Evolutionary conservation across 805 yeast species (phyloP).

Genomic region (Sugiyamaella americana): DNA sequence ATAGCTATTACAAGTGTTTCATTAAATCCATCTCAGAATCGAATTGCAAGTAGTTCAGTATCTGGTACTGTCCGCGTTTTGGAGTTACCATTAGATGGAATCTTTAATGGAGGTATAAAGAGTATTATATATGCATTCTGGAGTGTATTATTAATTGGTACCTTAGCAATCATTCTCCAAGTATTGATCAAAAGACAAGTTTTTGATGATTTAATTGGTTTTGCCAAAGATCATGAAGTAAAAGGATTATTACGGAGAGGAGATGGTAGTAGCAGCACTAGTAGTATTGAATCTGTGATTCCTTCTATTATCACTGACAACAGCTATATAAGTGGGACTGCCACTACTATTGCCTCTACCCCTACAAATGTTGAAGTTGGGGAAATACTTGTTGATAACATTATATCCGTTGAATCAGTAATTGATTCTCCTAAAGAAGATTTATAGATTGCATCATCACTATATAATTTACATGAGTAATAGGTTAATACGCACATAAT

Average conservation of each 20-base stretch:
- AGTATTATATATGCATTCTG: constrained; percentile 19
- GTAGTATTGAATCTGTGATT: not conserved
- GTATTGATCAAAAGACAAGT: constrained; percentile 23
- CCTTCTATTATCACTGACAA: not conserved
- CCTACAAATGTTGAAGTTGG: not conserved
- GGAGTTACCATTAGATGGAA: constrained; percentile 42
- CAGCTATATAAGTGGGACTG: too few relatives aligned
- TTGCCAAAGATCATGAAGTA: too few relatives aligned
- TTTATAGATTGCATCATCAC: too few relatives aligned
- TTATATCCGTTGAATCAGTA: not conserved
- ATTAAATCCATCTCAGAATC: constrained; percentile 62
- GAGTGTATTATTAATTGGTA: constrained; percentile 19
- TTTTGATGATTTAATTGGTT: constrained; percentile 31
- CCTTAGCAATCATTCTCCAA: constrained; percentile 20
- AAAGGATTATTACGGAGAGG: too few relatives aligned
- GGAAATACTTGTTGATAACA: not conserved
- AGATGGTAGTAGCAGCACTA: not conserved
- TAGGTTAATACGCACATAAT: too few relatives aligned
- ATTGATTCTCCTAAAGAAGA: too few relatives aligned
- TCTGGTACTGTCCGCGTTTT: constrained; percentile 65
- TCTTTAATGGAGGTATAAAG: constrained; percentile 12
- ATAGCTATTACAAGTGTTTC: constrained; percentile 72
- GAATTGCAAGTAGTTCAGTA: constrained; percentile 68
- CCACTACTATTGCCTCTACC: not conserved
- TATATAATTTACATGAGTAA: too few relatives aligned